Base-by-base conservation (phyloP, 495 filamentous ascomycete genomes). In the Polyplosphaeria fusca region DNA sequence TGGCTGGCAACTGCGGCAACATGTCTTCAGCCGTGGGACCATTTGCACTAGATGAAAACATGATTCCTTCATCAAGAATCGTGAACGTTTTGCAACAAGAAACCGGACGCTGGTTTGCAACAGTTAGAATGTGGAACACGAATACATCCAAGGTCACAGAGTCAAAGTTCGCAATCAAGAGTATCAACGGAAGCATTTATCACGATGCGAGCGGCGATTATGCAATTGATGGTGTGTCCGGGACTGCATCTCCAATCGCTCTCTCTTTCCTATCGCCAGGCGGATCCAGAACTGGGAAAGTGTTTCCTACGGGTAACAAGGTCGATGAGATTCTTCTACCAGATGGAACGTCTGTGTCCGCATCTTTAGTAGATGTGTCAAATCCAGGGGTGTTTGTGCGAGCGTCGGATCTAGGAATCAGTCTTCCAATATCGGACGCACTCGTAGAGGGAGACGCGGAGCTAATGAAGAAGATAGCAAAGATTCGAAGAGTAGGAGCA, bases 1-100 rank as follows among this genome's bases (percentile, higher is more conserved):
- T 79, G 55, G 79, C 79, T 1, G 81, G 84, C 11, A 90, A 87
- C 63, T 89, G 86, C 60, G 86, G 86, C 9, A 90, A 89, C 57
- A 87, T 89, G 84, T 78, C 70, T 0, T 74, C 76, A 22, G 78
- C 83, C 0, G 77, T 90, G 40, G 86, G 86, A 0, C 83, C 86
- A 0, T 83, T 77, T 58, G 80, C 82, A 0, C 69, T 82, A 14
- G 80, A 88, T 54, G 58, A 72, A 27, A 73, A 78, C 24, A 22
- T 87, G 13, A 65, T 79, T 5, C 23, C 18, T 30, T 26, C 45
- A 26, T n/a, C n/a, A n/a, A n/a, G n/a, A n/a, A 47, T 7, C 45
- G 20, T 47, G 50, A 27, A 14, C 45, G 19, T n/a, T n/a, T n/a
- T n/a, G n/a, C n/a, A n/a, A n/a, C n/a, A 24, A 11, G 38, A 72